phyloP scores from a whole-genome alignment of 805 yeast species.

The Metschnikowia picachoensis region DNA sequence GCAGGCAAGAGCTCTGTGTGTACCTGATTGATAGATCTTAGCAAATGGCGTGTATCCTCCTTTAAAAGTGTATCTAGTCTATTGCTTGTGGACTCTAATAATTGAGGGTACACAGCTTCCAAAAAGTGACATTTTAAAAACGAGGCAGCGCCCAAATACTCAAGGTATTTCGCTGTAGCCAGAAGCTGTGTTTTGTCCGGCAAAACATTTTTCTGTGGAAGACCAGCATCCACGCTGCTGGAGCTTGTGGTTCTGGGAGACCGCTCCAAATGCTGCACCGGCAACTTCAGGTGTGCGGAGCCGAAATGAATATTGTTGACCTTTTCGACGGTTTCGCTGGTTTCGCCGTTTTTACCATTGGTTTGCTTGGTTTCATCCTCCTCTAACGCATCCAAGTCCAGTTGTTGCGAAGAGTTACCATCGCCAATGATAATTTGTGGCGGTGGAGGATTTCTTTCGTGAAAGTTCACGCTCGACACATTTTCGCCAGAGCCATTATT shows the following conservation, averaged over 20 bases:
- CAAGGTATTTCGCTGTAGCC: background rate
- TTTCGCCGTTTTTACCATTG: background rate
- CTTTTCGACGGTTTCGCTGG: slow-evolving; percentile 7
- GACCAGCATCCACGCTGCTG: slow-evolving; percentile 3
- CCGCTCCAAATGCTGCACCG: slow-evolving; percentile 4
- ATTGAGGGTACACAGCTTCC: slow-evolving; percentile 9
- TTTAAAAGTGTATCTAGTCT: slow-evolving; percentile 5
- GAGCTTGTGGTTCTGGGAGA: background rate
- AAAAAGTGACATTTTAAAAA: slow-evolving; percentile 9
- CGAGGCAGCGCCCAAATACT: slow-evolving; percentile 1
- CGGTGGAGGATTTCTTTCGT: background rate
- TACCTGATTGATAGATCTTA: slow-evolving; percentile 19
- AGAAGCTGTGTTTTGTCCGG: background rate
- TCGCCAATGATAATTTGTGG: slow-evolving; percentile 8
- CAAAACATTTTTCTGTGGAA: background rate
- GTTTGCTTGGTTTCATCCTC: background rate
- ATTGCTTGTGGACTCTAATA: slow-evolving; percentile 2
- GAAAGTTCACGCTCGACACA: background rate
- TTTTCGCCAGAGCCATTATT: background rate
- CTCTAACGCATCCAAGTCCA: background rate
- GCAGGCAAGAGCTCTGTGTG: slow-evolving; percentile 34
- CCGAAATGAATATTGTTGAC: slow-evolving; percentile 7
- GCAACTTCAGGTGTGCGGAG: slow-evolving; percentile 1
- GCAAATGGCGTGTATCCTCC: slow-evolving; percentile 4
- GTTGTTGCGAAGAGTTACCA: background rate